Percentiles rank a stretch among this genome's conserved stretches.
Evolutionary conservation across 192 early-diverging fungal genomes (phyloP).

Genomic region (Phlyctochytrium bullatum): DNA sequence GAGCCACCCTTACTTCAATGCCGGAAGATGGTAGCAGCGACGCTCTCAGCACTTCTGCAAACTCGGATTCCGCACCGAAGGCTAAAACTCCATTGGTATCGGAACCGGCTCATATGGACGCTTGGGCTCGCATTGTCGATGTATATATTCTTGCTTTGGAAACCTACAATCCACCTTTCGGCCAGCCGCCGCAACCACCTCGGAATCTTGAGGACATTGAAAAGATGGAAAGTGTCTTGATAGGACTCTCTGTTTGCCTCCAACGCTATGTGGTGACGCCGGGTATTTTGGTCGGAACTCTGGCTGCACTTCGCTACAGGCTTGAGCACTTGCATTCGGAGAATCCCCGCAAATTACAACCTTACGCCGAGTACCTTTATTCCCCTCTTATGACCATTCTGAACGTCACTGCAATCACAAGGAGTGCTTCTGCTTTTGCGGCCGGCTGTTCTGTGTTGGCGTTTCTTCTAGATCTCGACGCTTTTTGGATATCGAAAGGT

Average conservation of each 20-base stretch:
- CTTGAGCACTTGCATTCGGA: no score
- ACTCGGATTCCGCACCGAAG: background rate
- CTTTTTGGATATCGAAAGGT: background rate
- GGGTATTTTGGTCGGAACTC: background rate
- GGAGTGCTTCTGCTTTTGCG: background rate
- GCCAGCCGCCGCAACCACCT: no score
- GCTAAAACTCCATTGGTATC: background rate
- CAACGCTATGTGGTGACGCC: background rate
- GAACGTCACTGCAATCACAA: background rate
- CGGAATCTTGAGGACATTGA: no score
- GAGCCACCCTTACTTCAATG: background rate
- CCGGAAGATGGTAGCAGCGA: background rate
- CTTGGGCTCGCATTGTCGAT: background rate
- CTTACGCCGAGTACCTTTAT: background rate
- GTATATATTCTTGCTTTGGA: background rate
- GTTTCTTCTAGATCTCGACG: background rate
- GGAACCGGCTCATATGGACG: background rate
- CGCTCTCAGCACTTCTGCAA: background rate
- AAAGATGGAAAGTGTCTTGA: background rate
- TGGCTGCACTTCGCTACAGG: background rate
- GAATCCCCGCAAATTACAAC: background rate
- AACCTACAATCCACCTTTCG: no score
- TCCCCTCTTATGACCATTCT: background rate
- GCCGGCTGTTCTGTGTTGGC: background rate
- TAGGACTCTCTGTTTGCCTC: background rate